phyloP scores from a whole-genome alignment of 768 basidiomycete genomes.

The Glaciozyma antarctica region DNA sequence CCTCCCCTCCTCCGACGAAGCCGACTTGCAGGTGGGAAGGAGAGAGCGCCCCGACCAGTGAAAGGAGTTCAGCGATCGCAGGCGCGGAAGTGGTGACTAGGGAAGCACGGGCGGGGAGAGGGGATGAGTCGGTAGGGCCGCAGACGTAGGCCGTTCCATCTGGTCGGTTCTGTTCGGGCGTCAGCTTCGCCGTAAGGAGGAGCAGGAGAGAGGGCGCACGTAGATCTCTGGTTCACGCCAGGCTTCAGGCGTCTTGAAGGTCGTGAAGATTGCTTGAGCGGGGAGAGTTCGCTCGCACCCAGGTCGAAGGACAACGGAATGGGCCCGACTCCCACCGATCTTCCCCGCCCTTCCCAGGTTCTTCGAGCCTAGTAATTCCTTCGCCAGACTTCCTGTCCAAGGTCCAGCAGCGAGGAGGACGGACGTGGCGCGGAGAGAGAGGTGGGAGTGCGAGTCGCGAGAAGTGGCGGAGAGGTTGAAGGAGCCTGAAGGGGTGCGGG shows the following conservation, averaged over 20 bases:
- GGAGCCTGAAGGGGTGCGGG: constrained; percentile 14
- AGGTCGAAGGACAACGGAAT: constrained; percentile 39
- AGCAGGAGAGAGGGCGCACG: constrained; percentile 8
- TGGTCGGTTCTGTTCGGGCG: constrained; percentile 24
- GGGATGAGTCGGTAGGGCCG: constrained; percentile 63
- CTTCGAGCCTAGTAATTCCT: constrained; percentile 33
- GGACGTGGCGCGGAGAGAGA: constrained; percentile 35
- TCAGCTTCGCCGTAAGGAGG: not conserved
- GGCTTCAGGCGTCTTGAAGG: constrained; percentile 46
- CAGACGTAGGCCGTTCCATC: constrained; percentile 56
- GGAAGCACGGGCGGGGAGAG: constrained; percentile 61
- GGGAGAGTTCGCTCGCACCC: constrained; percentile 32
- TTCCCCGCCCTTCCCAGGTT: constrained; percentile 23
- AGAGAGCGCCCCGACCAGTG: constrained; percentile 38
- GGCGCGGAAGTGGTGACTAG: constrained; percentile 53
- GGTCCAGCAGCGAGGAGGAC: constrained; percentile 75
- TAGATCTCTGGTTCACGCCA: constrained; percentile 44
- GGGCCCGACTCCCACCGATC: constrained; percentile 39
- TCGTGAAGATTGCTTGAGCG: constrained; percentile 52
- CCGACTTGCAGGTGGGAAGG: constrained; percentile 39
- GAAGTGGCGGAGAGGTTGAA: not conserved
- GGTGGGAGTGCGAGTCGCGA: too few relatives aligned
- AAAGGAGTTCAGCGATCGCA: constrained; percentile 49
- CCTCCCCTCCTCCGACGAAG: constrained; percentile 46
- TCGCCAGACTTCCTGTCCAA: constrained; percentile 59